Evolutionary conservation across 768 basidiomycete species (phyloP), one percentile per base, ranked within the genome.

Genomic region (Fibroporia radiculosa): DNA sequence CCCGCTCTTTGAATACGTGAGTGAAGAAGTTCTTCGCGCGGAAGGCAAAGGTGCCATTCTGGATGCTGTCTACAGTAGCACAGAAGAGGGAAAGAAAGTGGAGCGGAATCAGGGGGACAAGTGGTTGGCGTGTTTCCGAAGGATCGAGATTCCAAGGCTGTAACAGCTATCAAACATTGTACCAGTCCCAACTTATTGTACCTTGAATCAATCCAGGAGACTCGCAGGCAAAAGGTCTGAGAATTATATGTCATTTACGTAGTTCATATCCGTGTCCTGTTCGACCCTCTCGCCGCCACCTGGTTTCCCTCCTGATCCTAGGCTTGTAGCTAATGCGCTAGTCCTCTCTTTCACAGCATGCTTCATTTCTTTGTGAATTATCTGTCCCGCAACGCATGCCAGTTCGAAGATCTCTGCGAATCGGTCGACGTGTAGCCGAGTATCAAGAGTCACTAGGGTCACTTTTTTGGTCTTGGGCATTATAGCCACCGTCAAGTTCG

Each of bases 81-180:
- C 96, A 3, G 96, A 99, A 63, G 96, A 99, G 65, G 95, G 96
- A 4, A 90, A 82, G 64, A 99, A 99, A 63, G 96, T 98, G 0
- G 88, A 89, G 61, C 71, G 95, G 60, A 97, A 96, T 59, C 70
- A 73, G 16, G 93, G 93, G 20, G 75, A 86, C 36, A 98, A 97
- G 63, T 93, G 84, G 83, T 73, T 95, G 25, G 90, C 88, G 4
- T 95, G 92, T 62, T 98, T 92, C 65, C 73, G 77, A 58, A 73
- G 92, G 54, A 73, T 83, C 40, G 59, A 62, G 51, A 53, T 52
- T 13, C 23, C 41, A 2, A 48, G 58, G 49, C 46, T 49, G 10
- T 57, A 24, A 44, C 13, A 26, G 39, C 39, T 7, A 35, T 35
- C n/a, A n/a, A n/a, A n/a, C n/a, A n/a, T 19, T 13, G 33, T 34